Base-by-base conservation (phyloP, 2,329 filamentous ascomycete genomes). In the Pseudogymnoascus destructans region DNA sequence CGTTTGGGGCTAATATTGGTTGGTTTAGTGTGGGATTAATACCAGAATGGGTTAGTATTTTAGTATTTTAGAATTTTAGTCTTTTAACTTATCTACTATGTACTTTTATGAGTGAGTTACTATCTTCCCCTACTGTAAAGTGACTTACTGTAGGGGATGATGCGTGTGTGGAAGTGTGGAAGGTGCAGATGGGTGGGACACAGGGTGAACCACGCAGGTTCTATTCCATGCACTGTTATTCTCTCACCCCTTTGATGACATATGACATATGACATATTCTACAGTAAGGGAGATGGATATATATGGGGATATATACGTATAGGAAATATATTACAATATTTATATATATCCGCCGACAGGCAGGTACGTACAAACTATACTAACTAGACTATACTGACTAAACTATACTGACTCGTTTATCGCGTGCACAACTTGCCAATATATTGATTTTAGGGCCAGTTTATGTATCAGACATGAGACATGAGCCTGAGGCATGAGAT, bases 121-220 rank as follows among this genome's bases (percentile, higher is more conserved):
- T n/a, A n/a, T n/a, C n/a, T n/a, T n/a, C n/a, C n/a, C n/a, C 8
- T 27, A 27, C 33, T 15, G 33, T 15, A 35, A n/a, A 13, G 25
- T 27, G 25, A 27, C 25, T 27, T 15, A 15, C 7, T 21, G 19
- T 42, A 42, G 11, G 38, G 38, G 38, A 42, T 8, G n/a, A 15
- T 10, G 40, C 40, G 40, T 25, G 40, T 11, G 15, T 23, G 40
- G 21, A 46, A 46, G 40, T 11, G 15, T 23, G 40, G 21, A 46
- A 46, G 21, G 40, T 25, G 40, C 40, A 25, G 40, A 46, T 46
- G 40, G 21, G 40, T 46, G 40, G 40, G 40, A 42, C 38, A 46
- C 40, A n/a, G 40, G 40, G 40, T 46, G 40, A 46, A 46, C 40
- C 40, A 46, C 40, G 40, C 40, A 46, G 40, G 40, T n/a, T 46